Evolutionary conservation across 176 grass and related monocot species (phyloP).

Genomic region (Aegilops longissima): DNA sequence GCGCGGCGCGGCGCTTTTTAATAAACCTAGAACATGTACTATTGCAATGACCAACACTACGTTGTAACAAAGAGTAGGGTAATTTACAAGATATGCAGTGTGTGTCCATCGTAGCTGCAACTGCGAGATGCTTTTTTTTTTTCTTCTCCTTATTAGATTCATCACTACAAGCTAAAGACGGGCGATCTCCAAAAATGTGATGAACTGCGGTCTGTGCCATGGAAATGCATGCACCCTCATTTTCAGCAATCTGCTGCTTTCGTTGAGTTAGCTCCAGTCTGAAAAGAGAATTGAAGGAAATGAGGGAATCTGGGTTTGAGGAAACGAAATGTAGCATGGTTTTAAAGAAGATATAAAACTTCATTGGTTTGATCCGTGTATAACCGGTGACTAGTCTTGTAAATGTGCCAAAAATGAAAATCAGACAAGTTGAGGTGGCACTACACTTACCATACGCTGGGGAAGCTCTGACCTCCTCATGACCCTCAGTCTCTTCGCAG

Average conservation of each 20-base stretch:
- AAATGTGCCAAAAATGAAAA: background rate
- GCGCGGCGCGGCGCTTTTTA: background rate
- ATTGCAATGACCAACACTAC: background rate
- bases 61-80: conserved; percentile 7
- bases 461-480: conserved; percentile 69
- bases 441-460: conserved; percentile 31
- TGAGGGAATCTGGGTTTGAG: conserved; percentile 1
- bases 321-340: background rate
- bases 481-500: conserved; percentile 73
- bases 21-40: conserved; percentile 20
- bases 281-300: background rate
- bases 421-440: background rate
- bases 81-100: conserved; percentile 36
- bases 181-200: conserved; percentile 4
- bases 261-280: conserved; percentile 20
- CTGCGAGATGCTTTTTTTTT: background rate
- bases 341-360: background rate
- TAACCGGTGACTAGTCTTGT: background rate
- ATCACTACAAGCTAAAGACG: conserved; percentile 34
- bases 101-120: background rate
- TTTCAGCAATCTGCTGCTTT: conserved; percentile 20
- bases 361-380: background rate
- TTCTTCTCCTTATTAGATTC: conserved; percentile 22
- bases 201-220: background rate
- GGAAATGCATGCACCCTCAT: conserved; percentile 6